Evolutionary conservation across 2,329 filamentous ascomycete genomes (phyloP).

Genomic region (Dothideomycetes sp.): DNA sequence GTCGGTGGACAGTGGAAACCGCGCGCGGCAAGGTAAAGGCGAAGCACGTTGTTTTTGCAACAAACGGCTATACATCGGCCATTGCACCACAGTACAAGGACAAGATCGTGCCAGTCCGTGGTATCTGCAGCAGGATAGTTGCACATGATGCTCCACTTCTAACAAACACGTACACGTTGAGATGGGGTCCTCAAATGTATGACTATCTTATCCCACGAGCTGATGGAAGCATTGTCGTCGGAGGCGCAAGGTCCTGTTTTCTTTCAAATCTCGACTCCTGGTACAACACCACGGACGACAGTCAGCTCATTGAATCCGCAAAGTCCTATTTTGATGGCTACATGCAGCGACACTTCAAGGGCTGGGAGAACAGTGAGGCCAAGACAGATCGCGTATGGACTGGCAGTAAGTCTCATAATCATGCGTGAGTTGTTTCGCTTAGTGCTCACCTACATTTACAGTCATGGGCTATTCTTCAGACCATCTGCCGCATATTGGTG

Average conservation of each 20-base stretch:
- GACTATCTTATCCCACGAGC: constrained; percentile 34
- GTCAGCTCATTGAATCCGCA: constrained; percentile 30
- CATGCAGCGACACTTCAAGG: constrained; percentile 35
- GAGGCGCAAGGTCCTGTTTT: constrained; percentile 32
- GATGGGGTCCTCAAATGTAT: constrained; percentile 40
- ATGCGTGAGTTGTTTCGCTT: not conserved
- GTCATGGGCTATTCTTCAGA: constrained; percentile 15
- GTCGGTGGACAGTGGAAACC: constrained; percentile 11
- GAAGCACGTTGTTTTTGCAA: constrained; percentile 21
- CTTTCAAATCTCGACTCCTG: constrained; percentile 18
- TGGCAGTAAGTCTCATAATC: constrained; percentile 15
- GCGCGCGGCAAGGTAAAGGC: constrained; percentile 13
- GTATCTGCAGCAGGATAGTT: constrained; percentile 16
- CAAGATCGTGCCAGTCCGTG: constrained; percentile 22
- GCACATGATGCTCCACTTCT: constrained; percentile 14
- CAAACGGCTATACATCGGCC: constrained; percentile 24
- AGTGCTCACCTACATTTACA: too few species aligned
- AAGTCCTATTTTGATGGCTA: constrained; percentile 35
- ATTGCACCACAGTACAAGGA: constrained; percentile 20
- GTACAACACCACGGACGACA: constrained; percentile 38
- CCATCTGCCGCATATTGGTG: constrained; percentile 30
- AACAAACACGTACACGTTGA: constrained; percentile 43
- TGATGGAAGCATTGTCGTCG: constrained; percentile 48
- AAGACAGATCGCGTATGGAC: constrained; percentile 29
- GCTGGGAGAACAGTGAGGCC: constrained; percentile 36